Evolutionary conservation across 2,329 filamentous ascomycete genomes (phyloP).

Genomic region (Claviceps sp.): DNA sequence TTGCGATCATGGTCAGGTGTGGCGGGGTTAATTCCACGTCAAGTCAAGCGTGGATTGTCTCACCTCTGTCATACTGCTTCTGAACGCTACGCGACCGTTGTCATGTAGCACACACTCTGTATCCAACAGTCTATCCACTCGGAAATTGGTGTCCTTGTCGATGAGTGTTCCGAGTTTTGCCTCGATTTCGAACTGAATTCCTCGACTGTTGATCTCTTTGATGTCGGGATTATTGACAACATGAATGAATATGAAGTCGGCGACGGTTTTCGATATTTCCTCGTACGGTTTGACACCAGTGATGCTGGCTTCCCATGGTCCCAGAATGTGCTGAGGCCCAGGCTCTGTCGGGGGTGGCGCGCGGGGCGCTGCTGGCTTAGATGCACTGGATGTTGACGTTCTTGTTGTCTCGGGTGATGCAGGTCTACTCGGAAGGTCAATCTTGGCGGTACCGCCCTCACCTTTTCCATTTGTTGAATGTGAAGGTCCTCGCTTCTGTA

Average conservation of each 20-base stretch:
- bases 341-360: constrained; percentile 15
- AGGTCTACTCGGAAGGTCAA: constrained; percentile 28
- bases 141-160: constrained; percentile 55
- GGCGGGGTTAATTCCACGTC: not conserved
- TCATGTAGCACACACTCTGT: constrained; percentile 59
- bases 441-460: constrained; percentile 15
- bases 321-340: constrained; percentile 26
- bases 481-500: constrained; percentile 25
- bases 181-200: constrained; percentile 79
- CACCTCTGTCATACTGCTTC: constrained; percentile 84
- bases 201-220: constrained; percentile 46
- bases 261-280: constrained; percentile 61
- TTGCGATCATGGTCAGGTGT: not conserved
- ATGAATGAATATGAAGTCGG: constrained; percentile 65
- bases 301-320: constrained; percentile 54
- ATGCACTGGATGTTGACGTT: constrained; percentile 11
- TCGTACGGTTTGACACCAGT: constrained; percentile 59
- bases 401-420: constrained; percentile 33
- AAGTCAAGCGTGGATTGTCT: constrained; percentile 14
- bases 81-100: constrained; percentile 53
- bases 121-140: constrained; percentile 52
- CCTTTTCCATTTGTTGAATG: constrained; percentile 28
- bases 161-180: constrained; percentile 81
- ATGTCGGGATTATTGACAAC: constrained; percentile 56
- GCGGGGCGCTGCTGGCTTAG: constrained; percentile 8